A percentile compares a stretch with the other conserved stretches of the same genome.
Evolutionary conservation across 441 rosid species (phyloP).

Genomic region (Gossypium trilobum): DNA sequence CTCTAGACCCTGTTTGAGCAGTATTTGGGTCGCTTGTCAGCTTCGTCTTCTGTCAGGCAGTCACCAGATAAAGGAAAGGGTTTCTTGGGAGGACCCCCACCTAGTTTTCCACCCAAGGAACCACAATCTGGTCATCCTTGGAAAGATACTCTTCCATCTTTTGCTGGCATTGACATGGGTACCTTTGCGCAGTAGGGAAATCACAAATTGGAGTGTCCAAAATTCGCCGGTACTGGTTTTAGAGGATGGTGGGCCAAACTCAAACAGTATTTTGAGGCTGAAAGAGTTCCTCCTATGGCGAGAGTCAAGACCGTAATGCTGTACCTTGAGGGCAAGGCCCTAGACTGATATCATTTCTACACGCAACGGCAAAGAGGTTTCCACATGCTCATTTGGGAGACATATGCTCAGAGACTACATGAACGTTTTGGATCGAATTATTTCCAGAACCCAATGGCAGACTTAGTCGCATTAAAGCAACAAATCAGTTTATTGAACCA

Average conservation of each 20-base stretch:
- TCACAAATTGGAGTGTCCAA: neutral
- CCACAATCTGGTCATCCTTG: neutral
- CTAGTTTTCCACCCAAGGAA: neutral
- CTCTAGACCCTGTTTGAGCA: neutral
- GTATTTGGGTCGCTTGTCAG: neutral
- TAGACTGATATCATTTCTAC: neutral
- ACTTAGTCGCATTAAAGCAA: neutral
- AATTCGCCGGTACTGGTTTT: neutral
- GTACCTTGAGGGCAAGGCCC: neutral
- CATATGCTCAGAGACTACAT: neutral
- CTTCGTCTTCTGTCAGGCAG: neutral
- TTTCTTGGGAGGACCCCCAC: neutral
- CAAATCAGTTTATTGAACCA: neutral
- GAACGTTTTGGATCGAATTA: neutral
- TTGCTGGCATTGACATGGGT: neutral
- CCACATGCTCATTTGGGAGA: neutral
- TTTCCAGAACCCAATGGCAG: neutral
- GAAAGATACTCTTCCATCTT: neutral
- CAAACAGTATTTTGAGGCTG: neutral
- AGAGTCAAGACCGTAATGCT: neutral
- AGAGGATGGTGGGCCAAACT: neutral
- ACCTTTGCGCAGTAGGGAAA: neutral
- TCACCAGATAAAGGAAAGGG: neutral
- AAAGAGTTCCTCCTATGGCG: neutral
- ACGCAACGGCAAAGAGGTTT: neutral